phyloP scores from a whole-genome alignment of 306 rosid genomes.

The Betula pendula region DNA sequence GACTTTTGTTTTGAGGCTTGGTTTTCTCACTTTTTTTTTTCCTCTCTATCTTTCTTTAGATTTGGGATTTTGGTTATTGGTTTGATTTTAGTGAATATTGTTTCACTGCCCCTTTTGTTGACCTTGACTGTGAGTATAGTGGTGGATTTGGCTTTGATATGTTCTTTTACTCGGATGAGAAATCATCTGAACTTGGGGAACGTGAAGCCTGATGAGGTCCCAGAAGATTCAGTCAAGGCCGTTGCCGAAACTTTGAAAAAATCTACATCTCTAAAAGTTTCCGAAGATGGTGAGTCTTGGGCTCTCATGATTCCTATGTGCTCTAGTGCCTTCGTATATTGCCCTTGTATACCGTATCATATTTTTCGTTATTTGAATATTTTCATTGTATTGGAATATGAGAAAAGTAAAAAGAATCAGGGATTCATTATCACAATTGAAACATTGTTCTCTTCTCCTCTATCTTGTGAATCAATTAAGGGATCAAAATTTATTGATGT shows the following conservation, averaged over 20 bases:
- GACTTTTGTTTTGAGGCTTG: too few species aligned
- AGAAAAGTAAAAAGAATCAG: background rate
- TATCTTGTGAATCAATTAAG: background rate
- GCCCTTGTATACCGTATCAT: background rate
- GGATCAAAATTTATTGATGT: background rate
- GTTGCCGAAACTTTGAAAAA: slow-evolving; percentile 70
- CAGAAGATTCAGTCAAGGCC: slow-evolving; percentile 52
- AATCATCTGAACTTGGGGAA: slow-evolving; percentile 68
- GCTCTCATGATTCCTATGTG: background rate
- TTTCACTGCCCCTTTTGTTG: slow-evolving; percentile 15
- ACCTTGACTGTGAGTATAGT: slow-evolving; percentile 57
- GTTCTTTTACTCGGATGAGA: slow-evolving; percentile 83
- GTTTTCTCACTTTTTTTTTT: background rate
- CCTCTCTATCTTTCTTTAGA: background rate
- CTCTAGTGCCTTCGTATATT: background rate
- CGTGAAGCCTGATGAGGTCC: slow-evolving; percentile 47
- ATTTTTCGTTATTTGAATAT: background rate
- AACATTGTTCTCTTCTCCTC: background rate
- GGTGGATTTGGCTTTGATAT: slow-evolving; percentile 74
- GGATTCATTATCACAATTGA: background rate
- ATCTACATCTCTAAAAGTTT: slow-evolving; percentile 59
- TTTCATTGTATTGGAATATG: background rate
- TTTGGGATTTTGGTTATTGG: slow-evolving; percentile 1
- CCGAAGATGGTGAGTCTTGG: slow-evolving; percentile 73
- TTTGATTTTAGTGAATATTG: background rate